Conservation (phyloP, 1,284 basidiomycete genomes). For the Cutaneotrichosporon sp. region DNA sequence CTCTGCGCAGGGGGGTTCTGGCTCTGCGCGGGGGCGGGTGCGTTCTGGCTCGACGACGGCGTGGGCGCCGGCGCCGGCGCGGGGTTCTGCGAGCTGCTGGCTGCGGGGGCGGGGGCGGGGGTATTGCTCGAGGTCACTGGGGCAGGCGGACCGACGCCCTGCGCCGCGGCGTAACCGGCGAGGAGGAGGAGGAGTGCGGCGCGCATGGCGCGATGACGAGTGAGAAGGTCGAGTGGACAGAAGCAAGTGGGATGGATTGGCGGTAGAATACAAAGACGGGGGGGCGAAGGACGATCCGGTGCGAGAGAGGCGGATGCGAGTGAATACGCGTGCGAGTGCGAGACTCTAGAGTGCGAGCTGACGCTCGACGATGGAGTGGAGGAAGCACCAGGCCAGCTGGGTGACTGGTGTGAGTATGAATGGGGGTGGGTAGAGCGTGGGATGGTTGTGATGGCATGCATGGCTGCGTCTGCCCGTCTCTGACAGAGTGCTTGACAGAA, state of each 20-base stretch:
- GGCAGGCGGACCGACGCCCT: background rate
- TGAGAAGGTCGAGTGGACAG: background rate
- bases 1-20: no score
- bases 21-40: conserved; percentile 4
- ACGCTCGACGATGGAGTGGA: background rate
- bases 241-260: background rate
- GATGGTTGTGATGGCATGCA: background rate
- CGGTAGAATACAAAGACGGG: background rate
- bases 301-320: background rate
- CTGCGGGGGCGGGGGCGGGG: background rate
- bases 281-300: background rate
- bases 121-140: background rate
- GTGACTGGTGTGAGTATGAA: background rate
- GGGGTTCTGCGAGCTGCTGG: background rate
- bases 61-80: background rate
- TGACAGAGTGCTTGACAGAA: no score
- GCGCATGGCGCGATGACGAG: background rate
- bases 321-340: no score
- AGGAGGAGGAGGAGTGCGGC: conserved; percentile 1
- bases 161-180: background rate
- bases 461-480: background rate
- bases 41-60: background rate
- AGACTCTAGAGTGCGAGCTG: background rate
- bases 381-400: background rate
- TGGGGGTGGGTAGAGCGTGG: background rate